Evolutionary conservation across 345 rosid genomes (phyloP), one percentile per base, ranked within the genome.

Genomic region (Eutrema heterophyllum): DNA sequence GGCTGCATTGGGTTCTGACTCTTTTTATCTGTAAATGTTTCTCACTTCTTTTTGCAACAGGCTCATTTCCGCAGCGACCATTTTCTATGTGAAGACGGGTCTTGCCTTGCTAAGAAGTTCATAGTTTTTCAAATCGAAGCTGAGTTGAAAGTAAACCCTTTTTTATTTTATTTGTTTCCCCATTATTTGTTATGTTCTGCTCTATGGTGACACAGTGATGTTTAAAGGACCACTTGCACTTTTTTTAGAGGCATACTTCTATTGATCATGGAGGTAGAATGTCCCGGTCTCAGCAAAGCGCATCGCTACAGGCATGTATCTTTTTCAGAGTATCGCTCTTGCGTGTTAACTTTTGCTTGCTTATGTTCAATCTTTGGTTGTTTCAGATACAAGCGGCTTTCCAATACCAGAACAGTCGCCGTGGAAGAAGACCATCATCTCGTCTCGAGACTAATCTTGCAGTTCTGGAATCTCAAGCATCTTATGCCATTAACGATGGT

Each of bases 11-110:
- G n/a, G 12, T 49, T 60, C 30, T 55, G 49, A 26, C 36, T 49
- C 24, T 27, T 14, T 41, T 10, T 41, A 12, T 10, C 11, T 4
- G 12, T 64, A 5, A 12, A 38, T 51, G 71, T 9, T n/a, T 11
- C 62, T 58, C 15, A 40, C 40, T 67, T 48, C 45, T 5, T 50
- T 67, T 59, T 82, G 67, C 79, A 46, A 39, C 82, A 91, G 98
- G 86, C 88, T 74, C 98, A 93, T 74, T 91, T 93, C 70, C 87
- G 94, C 14, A 82, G 78, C 33, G 96, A 91, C 51, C 98, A 93
- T 83, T 86, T 80, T 59, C 84, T 91, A 29, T 93, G 98, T 62
- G 98, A 93, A 79, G 96, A 93, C 77, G 97, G 91, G 76, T 81
- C 81, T 13, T 91, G 98, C 70, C 98, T 93, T 72, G 82, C 90